Evolutionary conservation across 768 basidiomycete species (phyloP).

Genomic region (Phaffia australis): DNA sequence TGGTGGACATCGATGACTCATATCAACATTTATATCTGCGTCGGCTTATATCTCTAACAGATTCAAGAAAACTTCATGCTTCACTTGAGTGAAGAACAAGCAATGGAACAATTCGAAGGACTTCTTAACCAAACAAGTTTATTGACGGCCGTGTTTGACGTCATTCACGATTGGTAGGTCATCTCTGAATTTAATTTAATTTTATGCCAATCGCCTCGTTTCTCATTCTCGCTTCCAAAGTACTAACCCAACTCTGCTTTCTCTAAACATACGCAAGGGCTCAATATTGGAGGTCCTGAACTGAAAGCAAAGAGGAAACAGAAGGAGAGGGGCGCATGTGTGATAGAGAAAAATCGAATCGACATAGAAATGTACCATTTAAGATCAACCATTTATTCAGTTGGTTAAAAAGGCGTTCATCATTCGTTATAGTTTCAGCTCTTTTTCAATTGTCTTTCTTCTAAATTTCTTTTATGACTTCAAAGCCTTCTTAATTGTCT

Average conservation of each 20-base stretch:
- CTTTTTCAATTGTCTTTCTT: not conserved
- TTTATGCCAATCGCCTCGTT: not conserved
- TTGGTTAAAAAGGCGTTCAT: not conserved
- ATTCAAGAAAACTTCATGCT: slow-evolving; percentile 94
- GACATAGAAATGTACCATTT: too few relatives aligned
- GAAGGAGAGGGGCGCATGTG: not conserved
- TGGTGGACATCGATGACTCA: not conserved
- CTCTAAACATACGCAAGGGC: not conserved
- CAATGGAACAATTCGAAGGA: slow-evolving; percentile 91
- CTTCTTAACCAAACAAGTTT: slow-evolving; percentile 90
- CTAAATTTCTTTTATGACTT: slow-evolving; percentile 2
- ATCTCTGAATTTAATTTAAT: not conserved
- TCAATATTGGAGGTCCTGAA: slow-evolving; percentile 17
- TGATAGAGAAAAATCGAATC: too few relatives aligned
- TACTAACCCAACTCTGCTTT: not conserved
- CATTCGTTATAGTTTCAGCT: not conserved
- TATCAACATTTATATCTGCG: not conserved
- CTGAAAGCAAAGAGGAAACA: not conserved
- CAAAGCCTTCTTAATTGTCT: slow-evolving; percentile 26
- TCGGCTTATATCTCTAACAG: slow-evolving; percentile 40
- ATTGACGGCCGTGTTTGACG: slow-evolving; percentile 81
- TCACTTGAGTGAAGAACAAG: slow-evolving; percentile 89
- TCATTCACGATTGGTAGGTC: slow-evolving; percentile 52
- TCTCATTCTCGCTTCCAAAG: not conserved
- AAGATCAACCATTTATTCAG: too few relatives aligned